Conservation (phyloP, 2,329 filamentous ascomycete species). For the Mollisia scopiformis region DNA sequence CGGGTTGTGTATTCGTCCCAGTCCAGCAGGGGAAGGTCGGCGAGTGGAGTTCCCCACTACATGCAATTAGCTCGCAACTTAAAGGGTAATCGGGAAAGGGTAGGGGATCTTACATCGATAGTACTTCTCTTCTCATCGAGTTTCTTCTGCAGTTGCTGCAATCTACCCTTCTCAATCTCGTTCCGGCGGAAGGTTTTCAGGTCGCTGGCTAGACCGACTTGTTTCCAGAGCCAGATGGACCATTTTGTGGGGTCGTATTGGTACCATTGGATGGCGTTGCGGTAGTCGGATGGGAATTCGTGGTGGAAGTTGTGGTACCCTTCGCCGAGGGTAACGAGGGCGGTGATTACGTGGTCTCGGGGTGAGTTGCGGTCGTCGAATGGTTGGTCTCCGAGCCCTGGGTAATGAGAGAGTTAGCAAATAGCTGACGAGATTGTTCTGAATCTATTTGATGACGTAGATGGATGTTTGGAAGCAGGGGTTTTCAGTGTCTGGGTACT, state of each 20-base stretch:
- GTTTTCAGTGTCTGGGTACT: not conserved
- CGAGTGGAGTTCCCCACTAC: conserved; percentile 75
- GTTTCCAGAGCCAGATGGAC: conserved; percentile 81
- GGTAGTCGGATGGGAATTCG: conserved; percentile 92
- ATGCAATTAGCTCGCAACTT: not conserved
- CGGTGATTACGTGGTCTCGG: conserved; percentile 82
- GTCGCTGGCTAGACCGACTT: conserved; percentile 78
- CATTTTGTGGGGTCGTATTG: conserved; percentile 92
- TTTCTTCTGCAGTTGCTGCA: conserved; percentile 88
- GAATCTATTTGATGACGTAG: too few relatives aligned
- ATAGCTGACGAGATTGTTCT: too few relatives aligned
- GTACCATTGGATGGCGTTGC: conserved; percentile 85
- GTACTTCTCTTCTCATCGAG: conserved; percentile 77
- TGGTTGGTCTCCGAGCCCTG: conserved; percentile 76
- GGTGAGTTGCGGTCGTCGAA: conserved; percentile 90
- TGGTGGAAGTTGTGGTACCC: conserved; percentile 95
- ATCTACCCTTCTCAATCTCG: conserved; percentile 86
- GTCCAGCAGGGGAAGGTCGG: conserved; percentile 79
- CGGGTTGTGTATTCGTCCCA: conserved; percentile 84
- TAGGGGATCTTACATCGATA: conserved; percentile 53
- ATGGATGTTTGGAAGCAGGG: not conserved
- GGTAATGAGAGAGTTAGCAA: not conserved
- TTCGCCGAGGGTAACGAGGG: conserved; percentile 82
- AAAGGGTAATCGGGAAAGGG: not conserved
- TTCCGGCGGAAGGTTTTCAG: conserved; percentile 87